Percentiles rank a stretch among this genome's conserved stretches.
Evolutionary conservation across 2,329 filamentous ascomycete genomes (phyloP).

Genomic region (Microsporum canis): DNA sequence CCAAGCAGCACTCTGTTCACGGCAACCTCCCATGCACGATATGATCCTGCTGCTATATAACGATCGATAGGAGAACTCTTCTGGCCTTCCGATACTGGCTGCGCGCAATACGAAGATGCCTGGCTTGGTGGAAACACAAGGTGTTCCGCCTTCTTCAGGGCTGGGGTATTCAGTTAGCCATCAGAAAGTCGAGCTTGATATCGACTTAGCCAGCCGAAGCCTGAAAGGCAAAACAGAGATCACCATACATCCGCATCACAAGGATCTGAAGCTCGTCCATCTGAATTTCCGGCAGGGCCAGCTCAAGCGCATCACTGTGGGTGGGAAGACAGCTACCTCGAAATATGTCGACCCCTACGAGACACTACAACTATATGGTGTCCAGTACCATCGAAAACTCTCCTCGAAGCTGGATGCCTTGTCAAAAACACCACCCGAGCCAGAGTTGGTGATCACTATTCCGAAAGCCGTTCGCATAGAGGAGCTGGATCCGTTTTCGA

Average conservation of each 20-base stretch:
- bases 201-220: constrained; percentile 67
- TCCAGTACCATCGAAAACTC: constrained; percentile 66
- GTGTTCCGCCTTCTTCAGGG: constrained; percentile 7
- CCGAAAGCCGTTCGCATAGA: constrained; percentile 52
- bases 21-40: background rate
- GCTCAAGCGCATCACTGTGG: constrained; percentile 41
- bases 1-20: background rate
- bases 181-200: constrained; percentile 79
- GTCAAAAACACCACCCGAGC: constrained; percentile 40
- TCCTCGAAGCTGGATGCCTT: constrained; percentile 55
- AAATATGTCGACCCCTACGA: constrained; percentile 35
- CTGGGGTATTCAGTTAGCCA: constrained; percentile 54
- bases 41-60: constrained; percentile 4
- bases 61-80: background rate
- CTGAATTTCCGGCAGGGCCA: constrained; percentile 54
- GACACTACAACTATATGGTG: constrained; percentile 43
- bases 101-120: constrained; percentile 5
- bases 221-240: constrained; percentile 73
- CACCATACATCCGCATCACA: constrained; percentile 55
- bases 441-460: constrained; percentile 48
- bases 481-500: constrained; percentile 45
- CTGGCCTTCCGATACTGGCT: background rate
- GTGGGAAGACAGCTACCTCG: constrained; percentile 30
- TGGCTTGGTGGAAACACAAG: background rate
- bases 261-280: constrained; percentile 44